Evolutionary conservation across 306 rosid species (phyloP), one percentile per base, ranked within the genome.

Genomic region (Fragaria vesca): DNA sequence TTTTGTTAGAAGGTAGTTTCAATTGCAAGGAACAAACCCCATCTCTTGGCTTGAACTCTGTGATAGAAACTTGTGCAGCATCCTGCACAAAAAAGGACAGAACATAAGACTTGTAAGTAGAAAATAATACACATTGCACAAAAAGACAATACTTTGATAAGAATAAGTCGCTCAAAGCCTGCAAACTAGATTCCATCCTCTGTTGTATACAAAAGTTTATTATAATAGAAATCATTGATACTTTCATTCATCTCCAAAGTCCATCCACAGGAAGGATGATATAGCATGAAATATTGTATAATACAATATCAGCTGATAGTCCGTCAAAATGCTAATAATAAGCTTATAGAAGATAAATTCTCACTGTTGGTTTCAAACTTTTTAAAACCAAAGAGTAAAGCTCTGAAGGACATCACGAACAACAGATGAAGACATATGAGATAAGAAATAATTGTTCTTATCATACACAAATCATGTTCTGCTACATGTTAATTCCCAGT

Each of bases 31-130:
- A 88, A 66, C 80, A 68, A 81, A 88, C 91, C 18, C 97, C 92
- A 17, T 95, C 99, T 73, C 81, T 70, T 60, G 93, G 86, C 86
- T 85, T 91, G n/a, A 58, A 85, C 77, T 93, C 99, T 77, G 80
- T 79, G 28, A 93, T 71, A 45, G 97, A 88, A 73, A 90, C 92
- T 83, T 72, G 93, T 58, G 97, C 42, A 76, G 96, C 91, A 16
- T 84, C 89, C 97, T 95, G 80, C 43, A 74, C 4, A 75, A 66
- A 8, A 65, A 55, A 72, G 28, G 32, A 17, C 46, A 62, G 34
- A 46, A 9, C 60, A 18, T 75, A 46, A 62, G 50, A 60, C 45
- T 74, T 21, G 10, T 40, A 42, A 16, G 9, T 74, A n/a, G 38
- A 73, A 40, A 18, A 55, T 42, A n/a, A 3, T 54, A 8, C 26